Conservation (phyloP, 2,329 filamentous ascomycete species). For the Aspergillus melleus region DNA sequence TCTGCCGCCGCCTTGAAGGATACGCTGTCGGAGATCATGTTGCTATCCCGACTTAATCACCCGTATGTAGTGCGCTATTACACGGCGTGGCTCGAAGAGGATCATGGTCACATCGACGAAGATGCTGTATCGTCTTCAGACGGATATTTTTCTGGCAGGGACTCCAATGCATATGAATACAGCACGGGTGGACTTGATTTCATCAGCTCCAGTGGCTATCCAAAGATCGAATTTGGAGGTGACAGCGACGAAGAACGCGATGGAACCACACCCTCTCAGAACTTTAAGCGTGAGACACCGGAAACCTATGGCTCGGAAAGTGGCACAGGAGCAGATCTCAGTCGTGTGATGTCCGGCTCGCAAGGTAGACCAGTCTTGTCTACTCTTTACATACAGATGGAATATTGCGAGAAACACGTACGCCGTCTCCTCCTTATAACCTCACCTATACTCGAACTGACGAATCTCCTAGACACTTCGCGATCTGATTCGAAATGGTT, state of each 20-base stretch:
- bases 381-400: conserved; percentile 96
- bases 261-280: conserved; percentile 35
- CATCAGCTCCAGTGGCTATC: conserved; percentile 80
- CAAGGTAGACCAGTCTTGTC: conserved; percentile 61
- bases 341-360: conserved; percentile 48
- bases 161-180: conserved; percentile 53
- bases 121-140: conserved; percentile 53
- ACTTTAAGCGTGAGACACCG: conserved; percentile 25
- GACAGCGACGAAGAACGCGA: conserved; percentile 49
- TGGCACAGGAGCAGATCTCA: conserved; percentile 36
- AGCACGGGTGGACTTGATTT: conserved; percentile 87
- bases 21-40: conserved; percentile 80
- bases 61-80: conserved; percentile 88
- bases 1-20: conserved; percentile 62
- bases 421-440: conserved; percentile 26
- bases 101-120: conserved; percentile 42
- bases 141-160: conserved; percentile 48
- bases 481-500: conserved; percentile 75
- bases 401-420: conserved; percentile 90
- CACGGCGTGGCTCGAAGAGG: conserved; percentile 88
- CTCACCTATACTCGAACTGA: conserved; percentile 3
- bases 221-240: conserved; percentile 74
- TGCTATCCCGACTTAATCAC: conserved; percentile 90
- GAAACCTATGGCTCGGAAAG: conserved; percentile 24
- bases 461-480: conserved; percentile 65